phyloP scores from a whole-genome alignment of 352 stramenopile species.

The Ochromonadaceae sp. region DNA sequence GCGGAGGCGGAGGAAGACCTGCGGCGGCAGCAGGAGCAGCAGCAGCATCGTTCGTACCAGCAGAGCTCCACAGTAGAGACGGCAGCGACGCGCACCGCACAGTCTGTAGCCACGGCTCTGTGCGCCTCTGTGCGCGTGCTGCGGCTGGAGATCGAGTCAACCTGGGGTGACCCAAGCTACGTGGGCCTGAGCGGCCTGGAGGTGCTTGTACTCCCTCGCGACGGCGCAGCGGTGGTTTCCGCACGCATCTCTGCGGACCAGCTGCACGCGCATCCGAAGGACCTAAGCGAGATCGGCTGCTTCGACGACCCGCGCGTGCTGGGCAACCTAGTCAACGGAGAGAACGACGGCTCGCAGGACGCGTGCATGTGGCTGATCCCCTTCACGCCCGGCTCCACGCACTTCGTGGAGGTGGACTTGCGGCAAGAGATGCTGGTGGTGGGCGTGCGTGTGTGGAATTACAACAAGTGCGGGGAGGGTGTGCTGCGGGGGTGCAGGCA shows the following conservation, averaged over 20 bases:
- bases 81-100: no score
- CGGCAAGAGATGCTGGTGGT: conserved; percentile 35
- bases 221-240: no score
- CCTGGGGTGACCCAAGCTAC: conserved; percentile 68
- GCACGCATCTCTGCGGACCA: conserved; percentile 32
- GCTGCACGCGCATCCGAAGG: conserved; percentile 45
- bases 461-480: conserved; percentile 61
- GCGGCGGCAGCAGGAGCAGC: no score
- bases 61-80: no score
- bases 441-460: conserved; percentile 75
- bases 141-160: conserved; percentile 24
- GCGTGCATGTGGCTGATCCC: conserved; percentile 26
- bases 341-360: conserved; percentile 32
- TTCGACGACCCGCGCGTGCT: conserved; percentile 45
- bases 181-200: conserved; percentile 68
- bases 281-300: conserved; percentile 73
- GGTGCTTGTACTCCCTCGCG: no score
- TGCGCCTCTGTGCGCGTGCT: no score
- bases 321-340: not conserved
- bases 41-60: no score
- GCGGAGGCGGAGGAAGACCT: no score
- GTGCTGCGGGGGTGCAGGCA: conserved; percentile 36
- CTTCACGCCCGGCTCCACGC: conserved; percentile 34
- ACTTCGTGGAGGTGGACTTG: conserved; percentile 46
- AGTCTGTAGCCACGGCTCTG: no score